Base-by-base conservation (phyloP, 371 early-diverging fungal genomes). In the Dinochytrium kinnereticum region DNA sequence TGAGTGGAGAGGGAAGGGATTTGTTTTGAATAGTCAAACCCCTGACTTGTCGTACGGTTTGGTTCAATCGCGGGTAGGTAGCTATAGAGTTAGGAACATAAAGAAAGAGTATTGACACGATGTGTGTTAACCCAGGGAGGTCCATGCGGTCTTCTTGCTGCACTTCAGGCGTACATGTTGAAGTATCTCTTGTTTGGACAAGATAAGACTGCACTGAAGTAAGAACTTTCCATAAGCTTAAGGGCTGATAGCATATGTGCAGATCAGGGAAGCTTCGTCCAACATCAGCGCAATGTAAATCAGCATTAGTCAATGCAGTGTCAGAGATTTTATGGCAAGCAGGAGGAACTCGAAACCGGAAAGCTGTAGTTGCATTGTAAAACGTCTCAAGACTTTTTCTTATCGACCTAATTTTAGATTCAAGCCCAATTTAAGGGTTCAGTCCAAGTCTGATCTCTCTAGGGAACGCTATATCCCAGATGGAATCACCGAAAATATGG, bases 61-160 rank as follows among this genome's bases (percentile, higher is more conserved):
- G 28, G 79, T 85, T 15, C 85, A 85, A 70, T 31, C 68, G 26
- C 82, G 81, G 74, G 85, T 80, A 49, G 2, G 44, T 57, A 28
- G 33, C 1, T 38, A n/a, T n/a, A n/a, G n/a, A n/a, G n/a, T n/a
- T n/a, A n/a, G n/a, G n/a, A n/a, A n/a, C n/a, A n/a, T n/a, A n/a
- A n/a, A n/a, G n/a, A n/a, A n/a, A n/a, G n/a, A n/a, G n/a, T n/a
- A n/a, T n/a, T n/a, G n/a, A n/a, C n/a, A n/a, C n/a, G n/a, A n/a
- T n/a, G n/a, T n/a, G n/a, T n/a, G n/a, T n/a, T n/a, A n/a, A n/a
- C n/a, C n/a, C 51, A 81, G 78, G 82, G 86, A 1, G 86, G 86
- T 1, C 86, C 86, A 1, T 86, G 86, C 72, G 86, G 86, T 26
- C 61, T 86, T 36, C 68, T 86, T 53, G 84, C 86, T 0, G 74